Evolutionary conservation across 2,329 filamentous ascomycete species (phyloP).

Genomic region (Clonostachys rosea): DNA sequence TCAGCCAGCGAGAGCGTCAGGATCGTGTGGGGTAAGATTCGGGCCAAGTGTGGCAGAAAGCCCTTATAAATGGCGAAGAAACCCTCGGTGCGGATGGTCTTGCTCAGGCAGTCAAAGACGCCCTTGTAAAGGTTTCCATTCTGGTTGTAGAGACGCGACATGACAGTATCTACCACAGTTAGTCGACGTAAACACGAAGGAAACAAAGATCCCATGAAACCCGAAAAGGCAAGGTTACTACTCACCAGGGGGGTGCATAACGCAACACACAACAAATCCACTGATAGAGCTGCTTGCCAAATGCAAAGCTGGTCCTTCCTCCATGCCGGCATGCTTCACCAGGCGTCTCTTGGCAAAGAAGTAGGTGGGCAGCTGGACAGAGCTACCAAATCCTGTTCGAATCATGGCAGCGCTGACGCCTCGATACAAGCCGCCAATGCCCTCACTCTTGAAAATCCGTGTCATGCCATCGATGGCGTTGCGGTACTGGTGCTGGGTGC

Average conservation of each 20-base stretch:
- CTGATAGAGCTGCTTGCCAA: slow-evolving; percentile 83
- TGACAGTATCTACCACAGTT: slow-evolving; percentile 71
- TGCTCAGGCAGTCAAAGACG: slow-evolving; percentile 85
- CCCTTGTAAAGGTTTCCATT: slow-evolving; percentile 95
- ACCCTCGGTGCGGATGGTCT: slow-evolving; percentile 89
- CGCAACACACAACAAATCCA: slow-evolving; percentile 92
- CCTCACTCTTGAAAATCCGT: slow-evolving; percentile 75
- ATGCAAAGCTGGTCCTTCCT: slow-evolving; percentile 86
- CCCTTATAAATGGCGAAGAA: slow-evolving; percentile 95
- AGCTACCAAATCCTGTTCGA: slow-evolving; percentile 90
- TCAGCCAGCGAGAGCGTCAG: slow-evolving; percentile 89
- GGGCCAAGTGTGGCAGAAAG: slow-evolving; percentile 88
- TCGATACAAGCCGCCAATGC: slow-evolving; percentile 77
- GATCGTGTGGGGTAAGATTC: slow-evolving; percentile 94
- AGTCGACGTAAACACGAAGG: not conserved
- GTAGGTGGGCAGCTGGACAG: slow-evolving; percentile 94
- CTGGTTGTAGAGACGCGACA: slow-evolving; percentile 98
- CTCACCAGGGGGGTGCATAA: slow-evolving; percentile 94
- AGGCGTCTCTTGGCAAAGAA: slow-evolving; percentile 93
- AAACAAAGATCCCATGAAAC: no score
- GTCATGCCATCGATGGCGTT: slow-evolving; percentile 79
- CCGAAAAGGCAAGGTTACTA: slow-evolving; percentile 2
- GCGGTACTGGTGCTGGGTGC: slow-evolving; percentile 91
- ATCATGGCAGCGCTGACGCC: slow-evolving; percentile 94
- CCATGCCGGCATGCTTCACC: slow-evolving; percentile 77